phyloP scores from a whole-genome alignment of 345 rosid genomes.

The Hibiscus trionum region DNA sequence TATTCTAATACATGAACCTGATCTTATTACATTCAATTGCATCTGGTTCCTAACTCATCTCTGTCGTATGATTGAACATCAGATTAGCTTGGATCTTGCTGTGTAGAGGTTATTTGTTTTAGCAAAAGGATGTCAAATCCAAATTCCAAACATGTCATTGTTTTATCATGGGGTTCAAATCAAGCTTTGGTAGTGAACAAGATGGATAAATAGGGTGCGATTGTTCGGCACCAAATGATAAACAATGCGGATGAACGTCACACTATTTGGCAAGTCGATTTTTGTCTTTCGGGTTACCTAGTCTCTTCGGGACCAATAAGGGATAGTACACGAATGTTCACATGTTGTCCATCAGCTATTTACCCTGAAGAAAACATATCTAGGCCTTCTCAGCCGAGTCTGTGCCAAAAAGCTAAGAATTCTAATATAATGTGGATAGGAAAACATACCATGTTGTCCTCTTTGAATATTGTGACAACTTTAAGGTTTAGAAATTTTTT shows the following conservation, averaged over 20 bases:
- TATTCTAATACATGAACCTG: not conserved
- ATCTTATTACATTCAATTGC: not conserved
- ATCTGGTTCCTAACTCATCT: not conserved
- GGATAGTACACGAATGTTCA: not conserved
- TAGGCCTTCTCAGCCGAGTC: not conserved
- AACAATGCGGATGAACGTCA: not conserved
- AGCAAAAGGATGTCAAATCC: not conserved
- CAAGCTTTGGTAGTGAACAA: not conserved
- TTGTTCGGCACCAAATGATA: constrained; percentile 6
- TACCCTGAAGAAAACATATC: not conserved
- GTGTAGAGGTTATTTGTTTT: not conserved
- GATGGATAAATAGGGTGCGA: not conserved
- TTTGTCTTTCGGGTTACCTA: not conserved
- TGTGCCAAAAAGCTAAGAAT: not conserved
- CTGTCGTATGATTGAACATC: not conserved
- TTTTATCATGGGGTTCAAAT: not conserved
- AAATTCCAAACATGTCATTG: not conserved
- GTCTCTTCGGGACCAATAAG: not conserved
- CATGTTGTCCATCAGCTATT: not conserved
- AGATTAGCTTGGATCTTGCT: constrained; percentile 1
- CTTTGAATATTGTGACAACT: not conserved
- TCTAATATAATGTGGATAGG: not conserved
- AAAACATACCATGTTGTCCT: not conserved
- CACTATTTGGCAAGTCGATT: not conserved
- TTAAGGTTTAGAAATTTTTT: not conserved